phyloP scores from a whole-genome alignment of 78 protist species.

The Isochrysis galbana region DNA sequence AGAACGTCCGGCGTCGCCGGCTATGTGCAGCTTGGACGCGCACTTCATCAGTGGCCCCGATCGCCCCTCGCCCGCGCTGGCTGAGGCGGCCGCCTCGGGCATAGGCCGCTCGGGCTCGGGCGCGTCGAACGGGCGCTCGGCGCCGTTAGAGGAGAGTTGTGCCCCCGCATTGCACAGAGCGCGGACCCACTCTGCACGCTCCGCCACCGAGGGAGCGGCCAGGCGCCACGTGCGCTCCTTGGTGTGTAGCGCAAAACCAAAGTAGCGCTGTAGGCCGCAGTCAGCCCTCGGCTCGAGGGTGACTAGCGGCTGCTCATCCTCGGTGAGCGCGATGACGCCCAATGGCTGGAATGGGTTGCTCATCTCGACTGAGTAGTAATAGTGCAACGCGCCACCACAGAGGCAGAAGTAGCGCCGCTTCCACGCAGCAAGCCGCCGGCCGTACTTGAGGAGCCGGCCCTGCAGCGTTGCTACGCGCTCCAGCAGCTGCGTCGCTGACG shows the following conservation, averaged over 20 bases:
- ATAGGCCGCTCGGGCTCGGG: neutral
- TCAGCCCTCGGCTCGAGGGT: neutral
- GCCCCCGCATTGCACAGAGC: neutral
- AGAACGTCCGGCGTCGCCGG: neutral
- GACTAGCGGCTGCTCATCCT: neutral
- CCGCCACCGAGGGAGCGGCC: neutral
- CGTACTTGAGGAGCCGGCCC: neutral
- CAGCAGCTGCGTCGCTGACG: neutral
- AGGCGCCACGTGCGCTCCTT: neutral
- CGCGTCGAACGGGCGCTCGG: no score
- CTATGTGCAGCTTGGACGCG: neutral
- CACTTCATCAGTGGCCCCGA: neutral
- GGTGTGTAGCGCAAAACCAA: neutral
- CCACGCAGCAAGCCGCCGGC: neutral
- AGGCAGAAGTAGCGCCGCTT: neutral
- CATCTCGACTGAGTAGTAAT: neutral
- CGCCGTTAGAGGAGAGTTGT: neutral
- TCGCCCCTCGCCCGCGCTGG: neutral
- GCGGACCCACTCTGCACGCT: neutral
- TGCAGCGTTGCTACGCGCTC: neutral
- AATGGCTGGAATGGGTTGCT: constrained; percentile 3
- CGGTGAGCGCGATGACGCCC: neutral
- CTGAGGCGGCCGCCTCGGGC: neutral
- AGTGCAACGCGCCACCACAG: neutral
- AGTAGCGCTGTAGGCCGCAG: neutral